Conservation (phyloP, 371 early-diverging fungal genomes). For the Cokeromyces recurvatus region DNA sequence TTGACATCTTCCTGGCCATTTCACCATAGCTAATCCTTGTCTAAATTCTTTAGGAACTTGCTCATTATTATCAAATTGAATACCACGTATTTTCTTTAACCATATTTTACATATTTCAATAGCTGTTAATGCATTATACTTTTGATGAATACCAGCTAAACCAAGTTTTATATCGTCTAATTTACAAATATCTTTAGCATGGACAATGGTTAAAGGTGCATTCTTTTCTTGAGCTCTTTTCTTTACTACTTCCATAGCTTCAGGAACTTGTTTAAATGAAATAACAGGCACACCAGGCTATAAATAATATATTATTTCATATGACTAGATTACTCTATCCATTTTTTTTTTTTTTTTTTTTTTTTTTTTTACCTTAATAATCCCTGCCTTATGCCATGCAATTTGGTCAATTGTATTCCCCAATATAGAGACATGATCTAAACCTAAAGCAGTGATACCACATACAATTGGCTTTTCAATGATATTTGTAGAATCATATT, state of each 20-base stretch:
- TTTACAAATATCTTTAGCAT: constrained; percentile 9
- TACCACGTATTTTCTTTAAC: constrained; percentile 42
- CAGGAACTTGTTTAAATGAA: constrained; percentile 64
- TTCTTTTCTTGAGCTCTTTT: constrained; percentile 66
- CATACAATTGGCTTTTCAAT: constrained; percentile 68
- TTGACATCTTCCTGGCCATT: constrained; percentile 93
- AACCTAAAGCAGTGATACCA: constrained; percentile 78
- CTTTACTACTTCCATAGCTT: constrained; percentile 67
- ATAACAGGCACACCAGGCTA: constrained; percentile 64
- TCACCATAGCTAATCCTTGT: constrained; percentile 59
- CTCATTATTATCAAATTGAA: constrained; percentile 8
- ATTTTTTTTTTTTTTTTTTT: neutral
- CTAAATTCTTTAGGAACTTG: constrained; percentile 45
- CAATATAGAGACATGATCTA: constrained; percentile 73
- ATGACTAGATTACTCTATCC: neutral
- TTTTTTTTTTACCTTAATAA: constrained; percentile 61
- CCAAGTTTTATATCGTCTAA: constrained; percentile 19
- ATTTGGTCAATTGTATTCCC: constrained; percentile 77
- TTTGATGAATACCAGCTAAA: constrained; percentile 82
- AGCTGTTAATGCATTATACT: constrained; percentile 80
- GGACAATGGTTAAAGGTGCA: constrained; percentile 19
- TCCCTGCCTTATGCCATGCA: constrained; percentile 94
- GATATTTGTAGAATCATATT: constrained; percentile 83
- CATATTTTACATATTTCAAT: constrained; percentile 62
- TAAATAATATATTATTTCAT: no score